Evolutionary conservation across 2,329 filamentous ascomycete species (phyloP).

Genomic region (Aspergillus brasiliensis): DNA sequence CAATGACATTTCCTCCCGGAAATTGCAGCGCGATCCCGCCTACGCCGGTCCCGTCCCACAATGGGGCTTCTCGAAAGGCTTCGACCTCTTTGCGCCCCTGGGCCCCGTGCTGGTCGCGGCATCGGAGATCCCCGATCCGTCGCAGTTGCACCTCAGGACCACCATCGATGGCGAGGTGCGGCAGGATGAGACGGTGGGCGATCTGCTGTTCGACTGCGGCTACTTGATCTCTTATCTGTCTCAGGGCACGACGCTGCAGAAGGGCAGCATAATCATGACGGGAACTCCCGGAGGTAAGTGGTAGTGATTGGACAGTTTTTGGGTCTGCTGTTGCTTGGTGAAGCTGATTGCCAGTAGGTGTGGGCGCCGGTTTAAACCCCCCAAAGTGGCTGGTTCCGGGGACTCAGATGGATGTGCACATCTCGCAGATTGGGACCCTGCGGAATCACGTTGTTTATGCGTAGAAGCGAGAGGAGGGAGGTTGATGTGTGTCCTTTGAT

Average conservation of each 20-base stretch:
- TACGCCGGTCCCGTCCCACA: conserved; percentile 56
- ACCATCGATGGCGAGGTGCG: conserved; percentile 52
- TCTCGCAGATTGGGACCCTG: no score
- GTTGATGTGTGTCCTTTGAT: no score
- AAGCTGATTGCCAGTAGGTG: no score
- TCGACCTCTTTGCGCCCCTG: conserved; percentile 58
- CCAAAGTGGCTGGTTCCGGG: no score
- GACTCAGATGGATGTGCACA: no score
- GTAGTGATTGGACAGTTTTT: no score
- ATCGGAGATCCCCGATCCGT: conserved; percentile 48
- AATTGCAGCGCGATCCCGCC: conserved; percentile 53
- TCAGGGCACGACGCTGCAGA: conserved; percentile 47
- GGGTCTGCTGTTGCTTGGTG: no score
- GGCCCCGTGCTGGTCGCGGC: conserved; percentile 52
- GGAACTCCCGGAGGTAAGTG: no score
- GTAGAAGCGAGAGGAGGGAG: no score
- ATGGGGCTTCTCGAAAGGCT: conserved; percentile 60
- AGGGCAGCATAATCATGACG: conserved; percentile 50
- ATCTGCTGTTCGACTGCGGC: conserved; percentile 51
- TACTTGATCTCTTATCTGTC: conserved; percentile 36
- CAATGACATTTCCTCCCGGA: conserved; percentile 59
- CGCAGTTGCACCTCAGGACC: conserved; percentile 48
- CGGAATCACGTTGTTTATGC: no score
- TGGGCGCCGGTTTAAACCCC: no score
- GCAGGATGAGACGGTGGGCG: conserved; percentile 45